A percentile compares a stretch with the other conserved stretches of the same genome.
Evolutionary conservation across 2,329 filamentous ascomycete species (phyloP).

Genomic region (Ceratocystis papillata): DNA sequence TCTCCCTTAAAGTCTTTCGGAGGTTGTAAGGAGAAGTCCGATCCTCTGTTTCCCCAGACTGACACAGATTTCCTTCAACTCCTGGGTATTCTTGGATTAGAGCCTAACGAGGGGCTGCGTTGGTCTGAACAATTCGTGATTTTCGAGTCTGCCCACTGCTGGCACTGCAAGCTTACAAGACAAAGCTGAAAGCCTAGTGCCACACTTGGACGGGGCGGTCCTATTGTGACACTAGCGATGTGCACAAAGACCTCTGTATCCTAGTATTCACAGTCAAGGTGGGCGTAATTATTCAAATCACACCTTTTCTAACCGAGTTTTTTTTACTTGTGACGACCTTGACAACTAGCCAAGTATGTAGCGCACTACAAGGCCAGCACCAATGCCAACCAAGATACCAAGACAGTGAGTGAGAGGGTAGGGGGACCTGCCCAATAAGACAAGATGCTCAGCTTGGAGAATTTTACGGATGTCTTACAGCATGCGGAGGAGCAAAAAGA

Average conservation of each 20-base stretch:
- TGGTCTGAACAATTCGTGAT: neutral
- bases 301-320: too few relatives aligned
- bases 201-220: neutral
- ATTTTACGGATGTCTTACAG: conserved; percentile 1
- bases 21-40: too few relatives aligned
- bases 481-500: conserved; percentile 3
- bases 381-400: neutral
- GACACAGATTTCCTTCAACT: too few relatives aligned
- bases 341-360: neutral
- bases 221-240: neutral
- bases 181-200: conserved; percentile 5
- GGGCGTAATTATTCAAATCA: too few relatives aligned
- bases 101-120: neutral
- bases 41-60: too few relatives aligned
- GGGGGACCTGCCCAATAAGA: neutral
- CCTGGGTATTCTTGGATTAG: too few relatives aligned
- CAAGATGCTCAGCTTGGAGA: neutral
- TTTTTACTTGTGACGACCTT: too few relatives aligned
- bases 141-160: neutral
- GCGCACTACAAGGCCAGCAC: too few relatives aligned
- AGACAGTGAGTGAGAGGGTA: neutral
- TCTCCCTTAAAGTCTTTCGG: too few relatives aligned
- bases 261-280: neutral
- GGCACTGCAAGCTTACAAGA: neutral
- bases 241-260: neutral